These are phyloP conservation scores for Hyparrhenia diplandra DNA, from an alignment of 176 grass and related monocot genomes.

Conservation along the genomic window DNA sequence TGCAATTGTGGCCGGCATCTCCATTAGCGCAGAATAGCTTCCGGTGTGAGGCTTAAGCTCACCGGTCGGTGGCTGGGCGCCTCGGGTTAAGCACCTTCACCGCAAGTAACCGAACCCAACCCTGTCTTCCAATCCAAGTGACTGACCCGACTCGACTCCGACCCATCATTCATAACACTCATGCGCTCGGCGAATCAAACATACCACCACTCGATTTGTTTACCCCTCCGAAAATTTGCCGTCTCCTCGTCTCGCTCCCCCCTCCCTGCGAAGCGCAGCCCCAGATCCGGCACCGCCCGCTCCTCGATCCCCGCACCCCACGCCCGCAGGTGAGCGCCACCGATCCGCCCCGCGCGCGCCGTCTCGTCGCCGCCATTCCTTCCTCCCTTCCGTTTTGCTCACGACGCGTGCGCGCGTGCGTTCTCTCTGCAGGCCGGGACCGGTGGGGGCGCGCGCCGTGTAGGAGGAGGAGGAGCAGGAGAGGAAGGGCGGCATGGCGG, in stretches of 20 bases:
- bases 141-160: neutral
- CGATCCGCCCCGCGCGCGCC: neutral
- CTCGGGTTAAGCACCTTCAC: neutral
- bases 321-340: slow-evolving; percentile 35
- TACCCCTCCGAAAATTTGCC: slow-evolving; percentile 1
- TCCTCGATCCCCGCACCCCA: slow-evolving; percentile 29
- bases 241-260: neutral
- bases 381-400: neutral
- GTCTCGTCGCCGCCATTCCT: neutral
- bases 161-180: neutral
- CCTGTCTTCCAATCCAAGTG: slow-evolving; percentile 22
- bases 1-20: neutral
- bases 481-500: slow-evolving; percentile 49
- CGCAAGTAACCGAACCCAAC: neutral
- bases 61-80: slow-evolving; percentile 18
- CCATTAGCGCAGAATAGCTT: neutral
- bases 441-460: slow-evolving; percentile 12
- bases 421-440: slow-evolving; percentile 28
- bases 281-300: slow-evolving; percentile 49
- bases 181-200: slow-evolving; percentile 26
- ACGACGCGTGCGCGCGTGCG: neutral
- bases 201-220: slow-evolving; percentile 24
- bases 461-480: slow-evolving; percentile 28
- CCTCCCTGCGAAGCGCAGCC: neutral
- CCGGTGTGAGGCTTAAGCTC: neutral